Percentiles rank a stretch among this genome's conserved stretches.
phyloP scores from a whole-genome alignment of 768 basidiomycete genomes.

The Rhizopogon salebrosus region DNA sequence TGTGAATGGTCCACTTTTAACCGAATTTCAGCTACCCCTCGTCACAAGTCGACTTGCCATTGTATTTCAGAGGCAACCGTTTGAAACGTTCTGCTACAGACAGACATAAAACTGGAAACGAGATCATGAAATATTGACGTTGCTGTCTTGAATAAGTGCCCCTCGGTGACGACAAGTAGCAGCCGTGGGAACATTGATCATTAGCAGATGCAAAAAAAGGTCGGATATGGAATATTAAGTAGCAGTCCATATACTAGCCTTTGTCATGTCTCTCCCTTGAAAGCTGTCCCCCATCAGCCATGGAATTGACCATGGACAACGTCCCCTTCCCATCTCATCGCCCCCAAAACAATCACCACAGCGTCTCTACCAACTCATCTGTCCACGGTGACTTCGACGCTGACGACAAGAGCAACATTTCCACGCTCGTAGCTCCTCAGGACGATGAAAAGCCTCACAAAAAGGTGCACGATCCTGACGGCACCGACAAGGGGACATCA shows the following conservation, averaged over 20 bases:
- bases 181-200: slow-evolving; percentile 23
- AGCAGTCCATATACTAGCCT: slow-evolving; percentile 34
- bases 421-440: slow-evolving; percentile 2
- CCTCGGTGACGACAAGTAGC: slow-evolving; percentile 11
- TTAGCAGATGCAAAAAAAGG: slow-evolving; percentile 29
- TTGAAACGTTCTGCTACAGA: background rate
- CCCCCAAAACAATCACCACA: slow-evolving; percentile 9
- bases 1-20: background rate
- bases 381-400: background rate
- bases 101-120: too few relatives aligned
- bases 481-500: slow-evolving; percentile 14
- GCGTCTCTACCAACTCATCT: slow-evolving; percentile 9
- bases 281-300: slow-evolving; percentile 21
- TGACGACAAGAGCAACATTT: background rate
- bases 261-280: slow-evolving; percentile 33
- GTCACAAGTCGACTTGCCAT: background rate
- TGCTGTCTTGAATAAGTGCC: slow-evolving; percentile 1
- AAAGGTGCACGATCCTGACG: slow-evolving; percentile 20
- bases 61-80: background rate
- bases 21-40: background rate
- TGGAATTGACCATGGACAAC: slow-evolving; percentile 22
- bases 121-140: background rate
- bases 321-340: slow-evolving; percentile 10
- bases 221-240: slow-evolving; percentile 32
- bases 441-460: slow-evolving; percentile 23